Percentiles rank a stretch among this genome's conserved stretches.
phyloP scores from a whole-genome alignment of 371 early-diverging fungal genomes.

The Mucor plumbeus region DNA sequence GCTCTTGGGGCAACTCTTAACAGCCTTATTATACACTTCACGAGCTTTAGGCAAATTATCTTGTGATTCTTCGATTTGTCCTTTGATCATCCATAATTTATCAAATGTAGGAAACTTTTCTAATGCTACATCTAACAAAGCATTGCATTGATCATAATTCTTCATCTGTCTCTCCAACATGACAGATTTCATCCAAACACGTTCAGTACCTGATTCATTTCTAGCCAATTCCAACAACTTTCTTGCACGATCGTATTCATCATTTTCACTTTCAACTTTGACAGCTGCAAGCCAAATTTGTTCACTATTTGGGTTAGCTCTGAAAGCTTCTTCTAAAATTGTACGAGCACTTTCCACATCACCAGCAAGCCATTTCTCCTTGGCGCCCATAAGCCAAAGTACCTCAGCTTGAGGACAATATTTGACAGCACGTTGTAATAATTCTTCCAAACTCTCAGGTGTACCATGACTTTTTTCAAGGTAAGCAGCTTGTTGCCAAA shows the following conservation, averaged over 20 bases:
- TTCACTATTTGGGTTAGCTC: slow-evolving; percentile 91
- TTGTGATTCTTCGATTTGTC: slow-evolving; percentile 72
- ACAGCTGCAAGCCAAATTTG: slow-evolving; percentile 96
- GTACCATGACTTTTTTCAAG: slow-evolving; percentile 91
- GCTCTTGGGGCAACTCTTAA: slow-evolving; percentile 83
- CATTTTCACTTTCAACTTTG: slow-evolving; percentile 91
- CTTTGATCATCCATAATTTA: slow-evolving; percentile 94
- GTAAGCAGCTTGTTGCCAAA: slow-evolving; percentile 90
- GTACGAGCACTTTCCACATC: slow-evolving; percentile 88
- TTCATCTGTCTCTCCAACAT: slow-evolving; percentile 85
- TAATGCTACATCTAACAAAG: slow-evolving; percentile 74
- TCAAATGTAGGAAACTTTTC: slow-evolving; percentile 75
- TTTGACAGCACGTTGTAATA: slow-evolving; percentile 85
- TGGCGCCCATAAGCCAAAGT: slow-evolving; percentile 96
- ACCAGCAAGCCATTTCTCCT: slow-evolving; percentile 91
- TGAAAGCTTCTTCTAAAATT: slow-evolving; percentile 87
- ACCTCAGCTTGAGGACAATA: slow-evolving; percentile 93
- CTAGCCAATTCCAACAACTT: slow-evolving; percentile 79
- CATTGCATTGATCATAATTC: slow-evolving; percentile 67
- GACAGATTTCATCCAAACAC: slow-evolving; percentile 96
- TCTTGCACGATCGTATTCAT: slow-evolving; percentile 83
- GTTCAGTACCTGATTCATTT: slow-evolving; percentile 68
- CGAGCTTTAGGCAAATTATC: slow-evolving; percentile 72
- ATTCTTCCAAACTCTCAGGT: slow-evolving; percentile 73
- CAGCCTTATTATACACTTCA: slow-evolving; percentile 74